Conservation (phyloP, 306 rosid genomes). For the Medicago lupulina region DNA sequence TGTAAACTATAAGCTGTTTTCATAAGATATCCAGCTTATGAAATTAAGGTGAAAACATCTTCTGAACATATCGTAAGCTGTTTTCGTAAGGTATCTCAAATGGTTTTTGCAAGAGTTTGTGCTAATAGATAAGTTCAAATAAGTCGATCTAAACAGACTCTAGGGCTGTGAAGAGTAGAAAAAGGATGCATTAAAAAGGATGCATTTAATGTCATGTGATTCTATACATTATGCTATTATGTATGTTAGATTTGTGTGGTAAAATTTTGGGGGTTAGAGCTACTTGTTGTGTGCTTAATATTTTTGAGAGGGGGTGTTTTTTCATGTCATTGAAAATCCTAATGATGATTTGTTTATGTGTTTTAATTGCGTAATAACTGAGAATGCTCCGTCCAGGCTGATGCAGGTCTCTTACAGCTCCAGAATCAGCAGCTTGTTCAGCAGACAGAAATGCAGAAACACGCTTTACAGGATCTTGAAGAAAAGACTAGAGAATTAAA, state of each 20-base stretch:
- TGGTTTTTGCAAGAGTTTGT: too few relatives aligned
- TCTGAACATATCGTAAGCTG: too few relatives aligned
- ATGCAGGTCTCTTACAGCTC: constrained; percentile 73
- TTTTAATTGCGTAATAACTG: constrained; percentile 33
- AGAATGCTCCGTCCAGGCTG: constrained; percentile 63
- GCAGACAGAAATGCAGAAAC: constrained; percentile 73
- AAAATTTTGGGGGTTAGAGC: background rate
- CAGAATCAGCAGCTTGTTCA: constrained; percentile 91
- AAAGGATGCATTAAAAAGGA: constrained; percentile 1
- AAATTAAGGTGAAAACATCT: too few relatives aligned
- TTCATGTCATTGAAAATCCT: constrained; percentile 24
- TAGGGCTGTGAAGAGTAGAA: background rate
- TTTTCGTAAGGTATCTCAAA: too few relatives aligned
- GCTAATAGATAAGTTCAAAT: too few relatives aligned
- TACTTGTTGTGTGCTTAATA: constrained; percentile 5
- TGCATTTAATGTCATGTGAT: constrained; percentile 16
- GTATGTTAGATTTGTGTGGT: constrained; percentile 15
- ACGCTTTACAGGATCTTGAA: constrained; percentile 73
- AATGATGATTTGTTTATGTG: background rate
- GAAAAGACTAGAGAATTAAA: constrained; percentile 58
- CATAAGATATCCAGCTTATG: too few relatives aligned
- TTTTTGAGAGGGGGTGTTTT: constrained; percentile 34
- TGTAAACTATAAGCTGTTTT: too few relatives aligned
- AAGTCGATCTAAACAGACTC: too few relatives aligned
- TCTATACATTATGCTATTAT: background rate